Evolutionary conservation across 352 stramenopile genomes (phyloP), one percentile per base, ranked within the genome.

Genomic region (Phytophthora vignae): DNA sequence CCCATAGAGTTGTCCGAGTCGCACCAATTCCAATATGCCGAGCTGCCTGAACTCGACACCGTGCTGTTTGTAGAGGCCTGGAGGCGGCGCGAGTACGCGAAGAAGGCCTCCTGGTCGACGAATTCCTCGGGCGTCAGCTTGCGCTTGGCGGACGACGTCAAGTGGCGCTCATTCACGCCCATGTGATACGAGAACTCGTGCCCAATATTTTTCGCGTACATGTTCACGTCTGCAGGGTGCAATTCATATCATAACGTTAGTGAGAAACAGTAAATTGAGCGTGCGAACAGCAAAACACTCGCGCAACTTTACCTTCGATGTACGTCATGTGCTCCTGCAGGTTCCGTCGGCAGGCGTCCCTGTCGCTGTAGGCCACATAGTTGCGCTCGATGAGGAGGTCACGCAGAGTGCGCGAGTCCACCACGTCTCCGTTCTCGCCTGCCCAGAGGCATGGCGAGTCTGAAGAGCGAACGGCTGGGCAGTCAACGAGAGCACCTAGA

Each of bases 251-350:
- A n/a, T n/a, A n/a, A n/a, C n/a, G n/a, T n/a, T 22, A 12, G 17
- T 53, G 17, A 38, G 29, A 50, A 27, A 38, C 33, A 38, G 9
- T 27, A 4, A n/a, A 61, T 19, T 46, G 38, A 11, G 38, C 9
- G 40, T 48, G 40, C 40, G 40, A 48, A 48, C 36, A 61, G 38
- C 33, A 61, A 52, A 50, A 29, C 21, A 52, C 19, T 38, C 29
- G 10, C 55, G 15, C 12, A n/a, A 44, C 56, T 25, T 59, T 25
- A 94, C 85, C 83, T 90, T 94, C 85, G 40, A 95, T 82, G 71
- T 94, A 93, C 48, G 78, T 73, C 80, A 95, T 93, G 79, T 95
- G 88, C 22, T 67, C 69, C 49, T 87, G 49, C 14, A 95, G 57
- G 62, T 92, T 92, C 31, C 84, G 78, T 29, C 66, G 64, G 14